Conservation (phyloP, 306 rosid species). For the Hylodesmum podocarpum region DNA sequence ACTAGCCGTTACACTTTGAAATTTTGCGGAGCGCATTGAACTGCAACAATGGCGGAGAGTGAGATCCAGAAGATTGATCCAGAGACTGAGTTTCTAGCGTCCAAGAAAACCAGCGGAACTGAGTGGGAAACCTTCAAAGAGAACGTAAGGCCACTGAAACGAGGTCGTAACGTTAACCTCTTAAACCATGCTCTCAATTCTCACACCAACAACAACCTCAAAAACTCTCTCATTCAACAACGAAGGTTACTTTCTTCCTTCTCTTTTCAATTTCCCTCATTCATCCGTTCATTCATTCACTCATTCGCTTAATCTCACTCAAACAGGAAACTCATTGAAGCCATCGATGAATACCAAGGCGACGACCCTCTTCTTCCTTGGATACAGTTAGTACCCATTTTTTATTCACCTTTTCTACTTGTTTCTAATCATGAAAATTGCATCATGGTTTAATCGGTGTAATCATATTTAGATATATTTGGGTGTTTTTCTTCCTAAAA, state of each 20-base stretch:
- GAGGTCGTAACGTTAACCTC: constrained; percentile 78
- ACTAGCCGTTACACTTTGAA: too few species aligned
- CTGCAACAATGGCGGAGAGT: constrained; percentile 35
- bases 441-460: neutral
- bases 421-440: neutral
- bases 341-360: constrained; percentile 70
- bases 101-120: constrained; percentile 62
- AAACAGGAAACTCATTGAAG: constrained; percentile 61
- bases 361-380: constrained; percentile 93
- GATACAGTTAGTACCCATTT: constrained; percentile 60
- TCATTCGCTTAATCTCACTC: neutral
- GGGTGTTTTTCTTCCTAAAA: too few species aligned
- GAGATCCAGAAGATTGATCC: constrained; percentile 50
- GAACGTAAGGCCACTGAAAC: constrained; percentile 86
- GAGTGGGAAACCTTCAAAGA: constrained; percentile 95
- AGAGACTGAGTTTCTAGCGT: constrained; percentile 73
- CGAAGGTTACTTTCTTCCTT: constrained; percentile 45
- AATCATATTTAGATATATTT: too few species aligned
- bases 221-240: constrained; percentile 52
- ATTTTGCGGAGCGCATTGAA: too few species aligned
- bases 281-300: neutral
- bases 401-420: neutral
- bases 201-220: constrained; percentile 55
- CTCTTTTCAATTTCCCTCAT: neutral
- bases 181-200: constrained; percentile 70